A percentile compares a stretch with the other conserved stretches of the same genome.
These are phyloP conservation scores for Penicillium cosmopolitanum DNA, from an alignment of 495 filamentous ascomycete genomes.

Conservation along the genomic window DNA sequence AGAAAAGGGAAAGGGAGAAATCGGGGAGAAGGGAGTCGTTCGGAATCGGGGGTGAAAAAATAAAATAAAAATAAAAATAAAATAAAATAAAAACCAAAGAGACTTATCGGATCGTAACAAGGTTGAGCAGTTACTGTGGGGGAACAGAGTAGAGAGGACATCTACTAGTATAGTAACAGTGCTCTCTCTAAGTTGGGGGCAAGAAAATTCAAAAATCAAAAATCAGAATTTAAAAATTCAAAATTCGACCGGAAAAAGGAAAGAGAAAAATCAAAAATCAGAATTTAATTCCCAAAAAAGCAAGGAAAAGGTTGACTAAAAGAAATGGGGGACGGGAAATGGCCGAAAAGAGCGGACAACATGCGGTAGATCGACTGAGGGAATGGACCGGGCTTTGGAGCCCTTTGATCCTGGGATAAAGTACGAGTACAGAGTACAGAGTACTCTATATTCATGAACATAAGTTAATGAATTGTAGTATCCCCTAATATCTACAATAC, in stretches of 20 bases:
- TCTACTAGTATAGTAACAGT: slow-evolving; percentile 17
- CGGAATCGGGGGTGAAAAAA: slow-evolving; percentile 32
- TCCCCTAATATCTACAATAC: too few relatives aligned
- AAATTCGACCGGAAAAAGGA: slow-evolving; percentile 18
- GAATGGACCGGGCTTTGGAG: neutral
- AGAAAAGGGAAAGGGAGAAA: slow-evolving; percentile 47
- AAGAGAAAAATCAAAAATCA: slow-evolving; percentile 24
- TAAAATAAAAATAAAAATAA: slow-evolving; percentile 18
- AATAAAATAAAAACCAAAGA: slow-evolving; percentile 25
- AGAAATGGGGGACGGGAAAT: slow-evolving; percentile 14
- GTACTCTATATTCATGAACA: neutral
- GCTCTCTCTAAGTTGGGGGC: slow-evolving; percentile 19
- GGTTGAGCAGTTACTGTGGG: slow-evolving; percentile 16
- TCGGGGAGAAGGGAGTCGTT: slow-evolving; percentile 34
- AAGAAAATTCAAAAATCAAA: slow-evolving; percentile 20
- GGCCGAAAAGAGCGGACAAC: slow-evolving; percentile 22
- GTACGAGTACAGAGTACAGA: too few relatives aligned
- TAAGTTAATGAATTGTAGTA: too few relatives aligned
- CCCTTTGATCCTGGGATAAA: neutral
- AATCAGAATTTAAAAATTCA: slow-evolving; percentile 17
- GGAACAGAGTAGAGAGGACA: neutral
- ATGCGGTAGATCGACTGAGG: slow-evolving; percentile 16
- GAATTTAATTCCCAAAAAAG: slow-evolving; percentile 17
- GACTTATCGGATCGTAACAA: slow-evolving; percentile 27
- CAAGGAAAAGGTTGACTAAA: slow-evolving; percentile 15